Evolutionary conservation across 768 basidiomycete species (phyloP).

Genomic region (Pleurotus giganteus): DNA sequence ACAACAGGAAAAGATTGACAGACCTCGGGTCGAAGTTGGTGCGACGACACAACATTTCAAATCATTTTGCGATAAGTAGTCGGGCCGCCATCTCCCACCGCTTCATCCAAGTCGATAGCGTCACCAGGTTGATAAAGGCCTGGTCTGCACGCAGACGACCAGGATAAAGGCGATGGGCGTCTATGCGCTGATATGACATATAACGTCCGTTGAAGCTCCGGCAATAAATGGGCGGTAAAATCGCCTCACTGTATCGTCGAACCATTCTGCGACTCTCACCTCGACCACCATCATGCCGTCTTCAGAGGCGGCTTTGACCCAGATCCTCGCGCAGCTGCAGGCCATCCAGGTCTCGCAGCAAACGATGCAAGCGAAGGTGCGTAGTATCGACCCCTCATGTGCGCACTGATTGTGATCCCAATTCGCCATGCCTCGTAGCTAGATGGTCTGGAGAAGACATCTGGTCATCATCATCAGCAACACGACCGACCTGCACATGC

Average conservation of each 20-base stretch:
- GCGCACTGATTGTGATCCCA: neutral
- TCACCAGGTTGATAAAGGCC: no score
- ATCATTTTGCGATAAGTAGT: no score
- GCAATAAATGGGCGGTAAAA: neutral
- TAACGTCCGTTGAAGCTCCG: no score
- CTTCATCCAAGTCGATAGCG: no score
- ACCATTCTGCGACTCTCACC: neutral
- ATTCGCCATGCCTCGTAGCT: neutral
- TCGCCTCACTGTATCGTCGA: neutral
- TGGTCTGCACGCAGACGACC: no score
- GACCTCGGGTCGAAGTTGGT: no score
- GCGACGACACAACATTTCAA: no score
- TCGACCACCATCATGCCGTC: constrained; percentile 28
- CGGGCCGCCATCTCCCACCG: no score
- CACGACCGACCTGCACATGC: neutral
- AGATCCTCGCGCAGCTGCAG: constrained; percentile 73
- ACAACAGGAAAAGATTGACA: no score
- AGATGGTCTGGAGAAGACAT: constrained; percentile 3
- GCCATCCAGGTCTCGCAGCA: constrained; percentile 74
- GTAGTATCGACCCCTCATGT: constrained; percentile 12
- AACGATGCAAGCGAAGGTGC: constrained; percentile 75
- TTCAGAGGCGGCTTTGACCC: constrained; percentile 61
- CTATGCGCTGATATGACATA: no score
- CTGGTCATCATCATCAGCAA: neutral
- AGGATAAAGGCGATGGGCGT: no score